phyloP scores from a whole-genome alignment of 805 yeast species.

The Pichia eremophila region DNA sequence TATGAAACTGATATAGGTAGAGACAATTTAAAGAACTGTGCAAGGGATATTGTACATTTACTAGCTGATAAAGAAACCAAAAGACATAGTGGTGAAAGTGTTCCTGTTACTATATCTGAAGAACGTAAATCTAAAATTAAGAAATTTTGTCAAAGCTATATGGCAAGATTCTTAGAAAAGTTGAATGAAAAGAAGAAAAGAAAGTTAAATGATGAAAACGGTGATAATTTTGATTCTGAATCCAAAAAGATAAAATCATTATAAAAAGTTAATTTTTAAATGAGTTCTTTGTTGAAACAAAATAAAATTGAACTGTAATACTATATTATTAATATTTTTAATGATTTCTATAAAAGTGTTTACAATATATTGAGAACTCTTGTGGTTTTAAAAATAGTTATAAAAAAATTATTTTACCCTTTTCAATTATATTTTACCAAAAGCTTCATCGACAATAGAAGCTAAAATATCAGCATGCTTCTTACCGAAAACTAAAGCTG shows the following conservation, averaged over 20 bases:
- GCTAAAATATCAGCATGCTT: slow-evolving; percentile 53
- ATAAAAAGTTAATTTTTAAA: too few relatives aligned
- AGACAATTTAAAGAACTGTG: slow-evolving; percentile 66
- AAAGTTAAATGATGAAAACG: background rate
- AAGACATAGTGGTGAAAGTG: slow-evolving; percentile 30
- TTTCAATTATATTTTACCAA: slow-evolving; percentile 11
- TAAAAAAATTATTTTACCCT: too few relatives aligned
- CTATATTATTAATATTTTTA: too few relatives aligned
- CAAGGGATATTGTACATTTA: slow-evolving; percentile 64
- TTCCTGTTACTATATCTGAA: slow-evolving; percentile 50
- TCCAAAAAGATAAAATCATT: slow-evolving; percentile 5
- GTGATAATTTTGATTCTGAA: background rate
- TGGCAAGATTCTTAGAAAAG: slow-evolving; percentile 54
- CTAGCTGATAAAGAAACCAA: slow-evolving; percentile 62
- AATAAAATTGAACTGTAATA: too few relatives aligned
- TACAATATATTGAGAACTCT: too few relatives aligned
- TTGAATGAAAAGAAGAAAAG: slow-evolving; percentile 31
- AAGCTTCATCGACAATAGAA: slow-evolving; percentile 28
- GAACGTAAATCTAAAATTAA: slow-evolving; percentile 65
- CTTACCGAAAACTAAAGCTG: slow-evolving; percentile 51
- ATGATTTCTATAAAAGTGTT: too few relatives aligned
- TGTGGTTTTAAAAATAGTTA: too few relatives aligned
- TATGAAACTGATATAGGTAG: slow-evolving; percentile 60
- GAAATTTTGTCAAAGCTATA: slow-evolving; percentile 49
- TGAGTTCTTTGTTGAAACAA: too few relatives aligned